phyloP scores from a whole-genome alignment of 306 rosid species.

The Vicia faba region DNA sequence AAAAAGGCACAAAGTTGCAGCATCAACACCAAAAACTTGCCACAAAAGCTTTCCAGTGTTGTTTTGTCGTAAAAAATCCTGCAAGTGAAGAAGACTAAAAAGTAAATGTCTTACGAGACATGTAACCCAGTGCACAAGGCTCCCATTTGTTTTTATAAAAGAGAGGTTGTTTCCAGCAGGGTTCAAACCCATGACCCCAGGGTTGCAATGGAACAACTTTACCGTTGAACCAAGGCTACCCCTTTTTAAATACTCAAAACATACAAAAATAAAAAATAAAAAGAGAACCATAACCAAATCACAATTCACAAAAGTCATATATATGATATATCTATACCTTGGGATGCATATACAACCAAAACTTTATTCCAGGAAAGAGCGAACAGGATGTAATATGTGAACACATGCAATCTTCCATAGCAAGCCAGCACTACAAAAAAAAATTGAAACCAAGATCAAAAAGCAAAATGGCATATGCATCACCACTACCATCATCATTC shows the following conservation, averaged over 20 bases:
- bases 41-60: conserved; percentile 89
- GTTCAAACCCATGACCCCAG: too few species aligned
- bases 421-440: conserved; percentile 82
- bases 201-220: too few species aligned
- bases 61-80: conserved; percentile 95
- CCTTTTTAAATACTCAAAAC: conserved; percentile 9
- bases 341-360: conserved; percentile 98
- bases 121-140: too few species aligned
- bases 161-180: too few species aligned
- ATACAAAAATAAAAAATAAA: not conserved
- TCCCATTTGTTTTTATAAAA: too few species aligned
- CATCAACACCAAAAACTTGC: conserved; percentile 84
- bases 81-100: conserved; percentile 32
- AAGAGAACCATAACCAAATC: conserved; percentile 11
- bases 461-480: conserved; percentile 18
- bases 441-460: not conserved
- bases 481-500: not conserved
- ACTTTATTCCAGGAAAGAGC: conserved; percentile 66
- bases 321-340: conserved; percentile 51
- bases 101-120: not conserved
- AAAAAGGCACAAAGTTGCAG: conserved; percentile 79
- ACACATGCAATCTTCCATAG: conserved; percentile 90
- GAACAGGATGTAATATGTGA: conserved; percentile 52
- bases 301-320: conserved; percentile 11
- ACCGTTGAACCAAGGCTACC: too few species aligned